phyloP scores from a whole-genome alignment of 352 stramenopile genomes.

The Pythium phragmiticola region DNA sequence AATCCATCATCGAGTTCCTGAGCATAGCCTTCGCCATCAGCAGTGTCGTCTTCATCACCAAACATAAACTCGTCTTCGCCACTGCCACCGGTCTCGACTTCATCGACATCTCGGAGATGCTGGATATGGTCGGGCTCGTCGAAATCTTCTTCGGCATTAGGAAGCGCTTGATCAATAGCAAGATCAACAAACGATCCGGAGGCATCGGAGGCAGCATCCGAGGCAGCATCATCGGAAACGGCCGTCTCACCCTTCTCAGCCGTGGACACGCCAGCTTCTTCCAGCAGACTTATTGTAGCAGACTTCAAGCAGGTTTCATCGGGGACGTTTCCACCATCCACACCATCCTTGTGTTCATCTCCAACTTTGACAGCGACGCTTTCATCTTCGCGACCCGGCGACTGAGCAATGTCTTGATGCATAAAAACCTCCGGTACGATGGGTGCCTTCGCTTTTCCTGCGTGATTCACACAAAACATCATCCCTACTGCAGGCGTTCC shows the following conservation, averaged over 20 bases:
- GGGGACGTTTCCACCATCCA: not conserved
- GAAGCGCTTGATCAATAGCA: constrained; percentile 15
- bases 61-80: constrained; percentile 32
- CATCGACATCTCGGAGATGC: constrained; percentile 80
- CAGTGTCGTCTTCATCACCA: constrained; percentile 21
- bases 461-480: constrained; percentile 45
- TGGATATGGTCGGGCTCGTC: constrained; percentile 82
- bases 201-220: constrained; percentile 7
- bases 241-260: not conserved
- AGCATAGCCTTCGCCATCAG: not conserved
- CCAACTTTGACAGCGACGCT: not conserved
- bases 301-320: not conserved
- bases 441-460: not conserved
- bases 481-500: constrained; percentile 25
- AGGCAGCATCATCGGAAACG: constrained; percentile 18
- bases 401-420: not conserved
- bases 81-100: constrained; percentile 42
- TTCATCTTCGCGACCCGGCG: not conserved
- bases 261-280: not conserved
- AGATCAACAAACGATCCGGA: constrained; percentile 42
- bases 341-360: not conserved
- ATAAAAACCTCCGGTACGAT: not conserved
- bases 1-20: not conserved
- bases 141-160: constrained; percentile 57
- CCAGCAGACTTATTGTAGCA: not conserved